Percentiles rank a stretch among this genome's conserved stretches.
Conservation (phyloP, 75 land plant genomes). For the Adiantum capillusveneris region DNA sequence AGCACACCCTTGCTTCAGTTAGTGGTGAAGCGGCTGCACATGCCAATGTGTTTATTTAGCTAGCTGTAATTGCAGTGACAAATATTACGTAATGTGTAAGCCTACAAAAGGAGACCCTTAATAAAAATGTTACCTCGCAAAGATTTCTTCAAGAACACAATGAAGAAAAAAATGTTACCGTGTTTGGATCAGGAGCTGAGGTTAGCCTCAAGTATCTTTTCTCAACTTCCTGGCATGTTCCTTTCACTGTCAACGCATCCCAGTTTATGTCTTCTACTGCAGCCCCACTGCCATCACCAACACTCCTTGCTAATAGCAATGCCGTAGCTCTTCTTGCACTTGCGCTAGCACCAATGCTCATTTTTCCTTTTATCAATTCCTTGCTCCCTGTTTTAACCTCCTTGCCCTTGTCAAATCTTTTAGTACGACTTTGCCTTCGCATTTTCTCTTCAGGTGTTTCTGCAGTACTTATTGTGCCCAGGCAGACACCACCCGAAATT, state of each 20-base stretch:
- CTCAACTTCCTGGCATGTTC: constrained; percentile 95
- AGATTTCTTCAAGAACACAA: too few relatives aligned
- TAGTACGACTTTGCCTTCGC: constrained; percentile 64
- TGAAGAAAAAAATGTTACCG: too few relatives aligned
- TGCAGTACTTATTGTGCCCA: constrained; percentile 51
- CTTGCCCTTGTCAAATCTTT: constrained; percentile 72
- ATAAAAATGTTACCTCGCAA: too few relatives aligned
- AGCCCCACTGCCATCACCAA: constrained; percentile 46
- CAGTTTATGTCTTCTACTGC: constrained; percentile 98
- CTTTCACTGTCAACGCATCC: constrained; percentile 90
- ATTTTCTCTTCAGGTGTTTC: constrained; percentile 86
- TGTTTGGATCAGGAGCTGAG: constrained; percentile 95
- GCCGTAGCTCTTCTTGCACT: constrained; percentile 54
- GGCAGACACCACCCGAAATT: constrained; percentile 34
- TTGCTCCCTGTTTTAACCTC: constrained; percentile 11
- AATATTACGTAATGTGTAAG: too few relatives aligned
- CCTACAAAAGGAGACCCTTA: too few relatives aligned
- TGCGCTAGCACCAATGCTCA: constrained; percentile 29
- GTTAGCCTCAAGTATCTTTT: constrained; percentile 91
- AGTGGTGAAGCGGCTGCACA: too few relatives aligned
- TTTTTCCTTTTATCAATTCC: background rate
- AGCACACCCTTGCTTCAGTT: too few relatives aligned
- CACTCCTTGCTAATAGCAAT: constrained; percentile 44
- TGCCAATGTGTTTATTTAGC: too few relatives aligned
- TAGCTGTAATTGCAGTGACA: too few relatives aligned